Evolutionary conservation across 2,329 filamentous ascomycete genomes (phyloP).

Genomic region (Colletotrichum sp.): DNA sequence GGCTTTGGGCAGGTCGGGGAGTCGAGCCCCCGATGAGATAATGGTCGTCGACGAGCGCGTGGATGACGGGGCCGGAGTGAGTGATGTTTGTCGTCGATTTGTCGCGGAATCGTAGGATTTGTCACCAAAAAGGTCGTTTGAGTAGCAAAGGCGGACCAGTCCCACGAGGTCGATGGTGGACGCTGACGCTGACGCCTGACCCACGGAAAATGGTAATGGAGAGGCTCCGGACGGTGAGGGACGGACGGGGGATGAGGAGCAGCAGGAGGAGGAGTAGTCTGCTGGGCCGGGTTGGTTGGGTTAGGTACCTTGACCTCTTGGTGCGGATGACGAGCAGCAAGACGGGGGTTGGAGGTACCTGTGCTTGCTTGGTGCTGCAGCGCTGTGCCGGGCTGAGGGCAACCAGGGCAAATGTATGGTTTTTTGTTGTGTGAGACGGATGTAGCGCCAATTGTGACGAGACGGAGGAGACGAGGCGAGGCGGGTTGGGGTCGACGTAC

Average conservation of each 20-base stretch:
- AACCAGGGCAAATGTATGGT: background rate
- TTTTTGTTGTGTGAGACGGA: slow-evolving; percentile 11
- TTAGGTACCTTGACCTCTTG: background rate
- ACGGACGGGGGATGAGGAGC: background rate
- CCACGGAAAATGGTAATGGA: slow-evolving; percentile 16
- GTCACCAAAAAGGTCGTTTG: slow-evolving; percentile 8
- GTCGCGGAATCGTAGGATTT: slow-evolving; percentile 12
- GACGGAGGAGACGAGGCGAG: background rate
- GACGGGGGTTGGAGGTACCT: background rate
- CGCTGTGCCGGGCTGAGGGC: background rate
- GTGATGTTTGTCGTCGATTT: background rate
- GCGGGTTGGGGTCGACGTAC: background rate
- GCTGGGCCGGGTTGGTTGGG: background rate
- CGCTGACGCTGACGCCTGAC: slow-evolving; percentile 15
- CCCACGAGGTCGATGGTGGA: slow-evolving; percentile 10
- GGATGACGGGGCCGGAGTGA: background rate
- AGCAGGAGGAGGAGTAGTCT: background rate
- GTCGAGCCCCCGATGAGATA: slow-evolving; percentile 8
- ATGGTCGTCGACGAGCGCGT: background rate
- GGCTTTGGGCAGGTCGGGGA: slow-evolving; percentile 2
- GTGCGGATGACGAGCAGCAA: background rate
- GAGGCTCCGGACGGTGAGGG: slow-evolving; percentile 14
- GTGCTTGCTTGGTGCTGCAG: background rate
- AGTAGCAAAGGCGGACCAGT: background rate
- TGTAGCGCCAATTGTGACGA: background rate